Percentiles rank a stretch among this genome's conserved stretches.
Evolutionary conservation across 1,284 basidiomycete species (phyloP).

Genomic region (Sporisorium sorghi): DNA sequence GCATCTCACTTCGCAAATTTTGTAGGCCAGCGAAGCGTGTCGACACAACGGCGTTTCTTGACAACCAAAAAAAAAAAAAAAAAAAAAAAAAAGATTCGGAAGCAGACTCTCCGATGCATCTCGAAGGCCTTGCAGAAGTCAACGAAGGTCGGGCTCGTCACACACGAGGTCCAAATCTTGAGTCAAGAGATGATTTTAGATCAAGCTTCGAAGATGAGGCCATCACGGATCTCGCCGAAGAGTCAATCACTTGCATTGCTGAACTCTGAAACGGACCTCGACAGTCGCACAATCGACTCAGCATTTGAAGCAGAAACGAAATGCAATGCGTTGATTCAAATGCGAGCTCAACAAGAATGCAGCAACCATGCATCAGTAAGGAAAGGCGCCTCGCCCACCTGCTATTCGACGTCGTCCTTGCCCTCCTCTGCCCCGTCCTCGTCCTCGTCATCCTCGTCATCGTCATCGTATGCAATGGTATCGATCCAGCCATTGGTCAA

Average conservation of each 20-base stretch:
- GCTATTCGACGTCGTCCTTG: slow-evolving; percentile 3
- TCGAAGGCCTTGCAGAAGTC: neutral
- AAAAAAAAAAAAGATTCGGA: neutral
- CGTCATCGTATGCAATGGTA: slow-evolving; percentile 28
- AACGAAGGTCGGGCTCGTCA: neutral
- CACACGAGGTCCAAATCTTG: neutral
- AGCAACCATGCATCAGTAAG: neutral
- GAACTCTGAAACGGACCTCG: too few species aligned
- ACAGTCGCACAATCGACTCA: neutral
- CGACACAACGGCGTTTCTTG: slow-evolving; percentile 2
- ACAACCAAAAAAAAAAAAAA: neutral
- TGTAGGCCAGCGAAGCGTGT: neutral
- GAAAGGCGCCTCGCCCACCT: neutral
- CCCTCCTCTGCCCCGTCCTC: slow-evolving; percentile 12
- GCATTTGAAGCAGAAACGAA: neutral
- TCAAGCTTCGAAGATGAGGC: neutral
- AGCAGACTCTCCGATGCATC: neutral
- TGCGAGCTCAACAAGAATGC: neutral
- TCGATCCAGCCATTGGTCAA: slow-evolving; percentile 48
- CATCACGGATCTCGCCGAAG: too few species aligned
- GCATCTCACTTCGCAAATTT: neutral
- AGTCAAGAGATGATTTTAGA: neutral
- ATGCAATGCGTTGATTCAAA: neutral
- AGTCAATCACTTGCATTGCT: too few species aligned
- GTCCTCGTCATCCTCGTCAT: slow-evolving; percentile 34